phyloP scores from a whole-genome alignment of 108 stramenopile species.

The Poteriospumella lacustris region DNA sequence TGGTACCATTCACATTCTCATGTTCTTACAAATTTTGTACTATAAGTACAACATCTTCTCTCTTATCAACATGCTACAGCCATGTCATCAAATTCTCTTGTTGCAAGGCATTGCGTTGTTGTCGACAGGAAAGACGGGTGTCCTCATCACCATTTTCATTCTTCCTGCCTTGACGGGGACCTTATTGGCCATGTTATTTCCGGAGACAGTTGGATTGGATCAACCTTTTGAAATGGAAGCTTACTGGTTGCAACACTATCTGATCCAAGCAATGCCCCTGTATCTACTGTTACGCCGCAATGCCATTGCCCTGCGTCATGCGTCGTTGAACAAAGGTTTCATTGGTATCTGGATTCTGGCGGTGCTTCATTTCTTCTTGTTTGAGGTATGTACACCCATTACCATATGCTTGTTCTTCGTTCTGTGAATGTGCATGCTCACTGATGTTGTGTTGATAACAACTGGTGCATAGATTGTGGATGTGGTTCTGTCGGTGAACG shows the following conservation, averaged over 20 bases:
- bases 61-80: not conserved
- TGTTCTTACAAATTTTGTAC: not conserved
- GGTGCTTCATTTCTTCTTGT: not conserved
- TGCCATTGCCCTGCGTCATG: not conserved
- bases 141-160: not conserved
- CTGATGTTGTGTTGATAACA: too few species aligned
- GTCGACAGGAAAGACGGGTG: not conserved
- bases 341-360: not conserved
- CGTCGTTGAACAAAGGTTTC: not conserved
- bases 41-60: not conserved
- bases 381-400: not conserved
- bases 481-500: not conserved
- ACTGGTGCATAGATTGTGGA: not conserved
- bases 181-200: constrained; percentile 4
- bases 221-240: not conserved
- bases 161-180: not conserved
- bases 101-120: not conserved
- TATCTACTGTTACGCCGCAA: not conserved
- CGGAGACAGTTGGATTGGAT: constrained; percentile 16
- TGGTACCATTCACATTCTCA: not conserved
- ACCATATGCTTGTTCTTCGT: not conserved
- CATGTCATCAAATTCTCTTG: not conserved
- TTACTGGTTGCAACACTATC: not conserved
- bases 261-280: not conserved
- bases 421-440: not conserved